Evolutionary conservation across 257 asterid species (phyloP).

Genomic region (Capsicum rhomboideum): DNA sequence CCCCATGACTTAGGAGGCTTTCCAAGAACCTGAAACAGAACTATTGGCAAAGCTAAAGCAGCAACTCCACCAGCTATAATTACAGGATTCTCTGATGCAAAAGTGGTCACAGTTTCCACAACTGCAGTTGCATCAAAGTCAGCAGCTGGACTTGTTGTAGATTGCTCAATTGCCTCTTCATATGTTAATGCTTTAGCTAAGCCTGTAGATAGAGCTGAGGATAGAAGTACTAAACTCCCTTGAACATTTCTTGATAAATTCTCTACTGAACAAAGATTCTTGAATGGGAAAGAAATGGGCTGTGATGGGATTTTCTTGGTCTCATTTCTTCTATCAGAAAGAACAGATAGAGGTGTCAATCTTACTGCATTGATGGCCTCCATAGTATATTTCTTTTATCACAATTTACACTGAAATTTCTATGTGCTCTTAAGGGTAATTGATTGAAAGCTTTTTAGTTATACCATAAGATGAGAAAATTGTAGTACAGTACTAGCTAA

Average conservation of each 20-base stretch:
- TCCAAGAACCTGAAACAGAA: constrained; percentile 53
- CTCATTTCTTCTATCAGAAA: constrained; percentile 48
- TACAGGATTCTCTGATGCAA: constrained; percentile 53
- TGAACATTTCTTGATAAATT: constrained; percentile 32
- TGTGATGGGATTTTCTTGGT: constrained; percentile 33
- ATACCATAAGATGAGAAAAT: background rate
- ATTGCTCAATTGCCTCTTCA: constrained; percentile 74
- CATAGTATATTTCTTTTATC: constrained; percentile 31
- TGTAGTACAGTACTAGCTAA: constrained; percentile 1
- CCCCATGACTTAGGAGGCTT: constrained; percentile 81
- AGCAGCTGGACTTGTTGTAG: constrained; percentile 20
- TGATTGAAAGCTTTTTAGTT: constrained; percentile 2
- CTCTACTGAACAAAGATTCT: constrained; percentile 23
- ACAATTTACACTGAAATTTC: background rate
- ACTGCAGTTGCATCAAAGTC: constrained; percentile 45
- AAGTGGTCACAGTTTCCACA: constrained; percentile 36
- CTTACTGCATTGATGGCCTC: constrained; percentile 77
- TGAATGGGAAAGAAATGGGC: constrained; percentile 23
- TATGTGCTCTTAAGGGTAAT: background rate
- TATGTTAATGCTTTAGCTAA: constrained; percentile 63
- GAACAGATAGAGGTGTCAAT: constrained; percentile 67
- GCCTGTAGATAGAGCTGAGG: constrained; percentile 44
- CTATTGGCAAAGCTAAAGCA: constrained; percentile 54
- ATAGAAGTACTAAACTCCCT: constrained; percentile 46
- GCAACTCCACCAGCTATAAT: constrained; percentile 56